Evolutionary conservation across 805 yeast genomes (phyloP), one percentile per base, ranked within the genome.

Genomic region (Cyberlindnera xylosilytica): DNA sequence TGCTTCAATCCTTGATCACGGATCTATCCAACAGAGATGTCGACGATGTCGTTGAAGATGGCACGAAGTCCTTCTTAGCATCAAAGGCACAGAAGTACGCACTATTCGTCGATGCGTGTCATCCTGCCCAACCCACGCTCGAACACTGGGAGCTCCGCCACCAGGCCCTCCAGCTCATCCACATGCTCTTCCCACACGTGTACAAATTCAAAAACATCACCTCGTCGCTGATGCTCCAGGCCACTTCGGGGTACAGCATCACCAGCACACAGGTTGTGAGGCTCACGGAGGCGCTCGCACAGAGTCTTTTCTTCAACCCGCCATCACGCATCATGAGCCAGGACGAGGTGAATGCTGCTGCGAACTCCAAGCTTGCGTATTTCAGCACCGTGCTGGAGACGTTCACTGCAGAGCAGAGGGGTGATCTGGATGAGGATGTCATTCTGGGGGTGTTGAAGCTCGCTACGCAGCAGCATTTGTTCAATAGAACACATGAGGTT

Each of bases 381-480:
- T 36, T 57, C 6, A 17, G 40, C n/a, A 39, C 31, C 11, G 42
- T 56, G 1, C 19, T 52, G 26, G 41, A 47, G 20, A 8, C 45
- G 2, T 32, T 44, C 20, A 42, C 40, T 7, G 44, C 51, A 3
- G 42, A 47, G 13, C n/a, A 46, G 19, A 37, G 47, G n/a, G 37
- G 27, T 1, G 18, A 35, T 2, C n/a, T 57, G 2, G 39, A 49
- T 12, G 52, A 49, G 35, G 49, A 46, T 1, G 30, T 51, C 1
- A 20, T 46, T 5, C 20, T 57, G 20, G 37, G 39, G 2, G 27
- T 57, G 3, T 32, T 57, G 34, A 52, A 50, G 27, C 33, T 55
- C 4, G 41, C 46, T 6, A 53, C 58, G 1, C 58, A 54, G 30
- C 58, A 56, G 22, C 53, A 53, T 27, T 18, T 49, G 10, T 56